Conservation (phyloP, 306 rosid genomes). For the Herpetospermum pedunculosum region DNA sequence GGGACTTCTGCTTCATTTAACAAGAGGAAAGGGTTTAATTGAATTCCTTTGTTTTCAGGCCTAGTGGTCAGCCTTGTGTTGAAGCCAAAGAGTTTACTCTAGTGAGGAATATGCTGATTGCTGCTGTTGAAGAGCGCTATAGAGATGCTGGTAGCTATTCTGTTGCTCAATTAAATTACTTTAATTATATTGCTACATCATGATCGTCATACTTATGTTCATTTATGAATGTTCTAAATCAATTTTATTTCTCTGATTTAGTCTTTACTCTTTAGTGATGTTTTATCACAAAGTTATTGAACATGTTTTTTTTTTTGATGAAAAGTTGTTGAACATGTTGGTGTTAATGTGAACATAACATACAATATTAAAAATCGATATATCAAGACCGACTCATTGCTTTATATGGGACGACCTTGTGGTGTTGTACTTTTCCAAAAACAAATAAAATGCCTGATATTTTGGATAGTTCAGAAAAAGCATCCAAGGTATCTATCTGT, state of each 20-base stretch:
- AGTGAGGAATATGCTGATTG: constrained; percentile 80
- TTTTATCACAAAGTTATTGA: background rate
- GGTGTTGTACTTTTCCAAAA: background rate
- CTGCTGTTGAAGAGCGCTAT: constrained; percentile 91
- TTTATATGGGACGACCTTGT: background rate
- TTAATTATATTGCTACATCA: too few relatives aligned
- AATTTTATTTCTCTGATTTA: background rate
- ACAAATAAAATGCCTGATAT: background rate
- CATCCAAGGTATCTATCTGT: background rate
- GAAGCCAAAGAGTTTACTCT: constrained; percentile 83
- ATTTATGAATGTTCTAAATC: background rate
- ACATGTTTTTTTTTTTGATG: too few relatives aligned
- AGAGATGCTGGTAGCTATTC: constrained; percentile 71
- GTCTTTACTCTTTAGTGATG: background rate
- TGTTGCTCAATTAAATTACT: background rate
- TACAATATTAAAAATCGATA: background rate
- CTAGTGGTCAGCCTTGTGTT: constrained; percentile 70
- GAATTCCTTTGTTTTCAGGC: constrained; percentile 32
- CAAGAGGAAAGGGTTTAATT: background rate
- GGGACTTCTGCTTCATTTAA: background rate
- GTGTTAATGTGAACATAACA: background rate
- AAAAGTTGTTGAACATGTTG: too few relatives aligned
- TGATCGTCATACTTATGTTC: background rate
- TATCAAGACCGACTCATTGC: background rate
- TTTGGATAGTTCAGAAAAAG: background rate